Conservation (phyloP, 192 early-diverging fungal species). For the Podila epigama region DNA sequence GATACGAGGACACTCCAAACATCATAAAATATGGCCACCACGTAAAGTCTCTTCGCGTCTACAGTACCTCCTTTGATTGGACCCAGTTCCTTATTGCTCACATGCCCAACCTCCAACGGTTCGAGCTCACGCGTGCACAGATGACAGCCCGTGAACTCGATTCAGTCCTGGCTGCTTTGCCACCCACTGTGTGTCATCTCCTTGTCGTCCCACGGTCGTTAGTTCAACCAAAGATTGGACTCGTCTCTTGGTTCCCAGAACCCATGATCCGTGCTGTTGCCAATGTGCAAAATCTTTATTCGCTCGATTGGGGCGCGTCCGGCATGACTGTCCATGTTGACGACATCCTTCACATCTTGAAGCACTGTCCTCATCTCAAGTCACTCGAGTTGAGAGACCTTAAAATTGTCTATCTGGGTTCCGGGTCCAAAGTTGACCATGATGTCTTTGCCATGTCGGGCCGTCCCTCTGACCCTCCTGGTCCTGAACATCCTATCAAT, state of each 20-base stretch:
- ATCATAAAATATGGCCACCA: background rate
- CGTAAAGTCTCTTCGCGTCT: background rate
- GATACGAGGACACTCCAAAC: background rate
- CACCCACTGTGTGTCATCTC: background rate
- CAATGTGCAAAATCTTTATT: background rate
- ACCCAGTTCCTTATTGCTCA: background rate
- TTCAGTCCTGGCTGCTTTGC: background rate
- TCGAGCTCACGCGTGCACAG: background rate
- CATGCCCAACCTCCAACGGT: background rate
- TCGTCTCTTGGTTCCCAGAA: background rate
- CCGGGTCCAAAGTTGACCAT: background rate
- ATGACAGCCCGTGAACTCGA: background rate
- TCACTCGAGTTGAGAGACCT: background rate
- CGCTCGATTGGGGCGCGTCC: background rate
- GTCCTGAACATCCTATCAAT: background rate
- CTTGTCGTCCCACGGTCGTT: background rate
- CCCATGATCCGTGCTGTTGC: background rate
- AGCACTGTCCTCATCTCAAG: background rate
- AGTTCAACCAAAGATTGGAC: background rate
- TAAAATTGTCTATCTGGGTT: background rate
- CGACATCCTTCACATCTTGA: background rate
- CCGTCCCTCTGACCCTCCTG: background rate
- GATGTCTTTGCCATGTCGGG: background rate
- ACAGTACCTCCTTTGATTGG: background rate
- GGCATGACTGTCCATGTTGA: background rate